These are phyloP conservation scores for Epichloe sp. DNA, from an alignment of 2,329 filamentous ascomycete genomes.

Conservation along the genomic window DNA sequence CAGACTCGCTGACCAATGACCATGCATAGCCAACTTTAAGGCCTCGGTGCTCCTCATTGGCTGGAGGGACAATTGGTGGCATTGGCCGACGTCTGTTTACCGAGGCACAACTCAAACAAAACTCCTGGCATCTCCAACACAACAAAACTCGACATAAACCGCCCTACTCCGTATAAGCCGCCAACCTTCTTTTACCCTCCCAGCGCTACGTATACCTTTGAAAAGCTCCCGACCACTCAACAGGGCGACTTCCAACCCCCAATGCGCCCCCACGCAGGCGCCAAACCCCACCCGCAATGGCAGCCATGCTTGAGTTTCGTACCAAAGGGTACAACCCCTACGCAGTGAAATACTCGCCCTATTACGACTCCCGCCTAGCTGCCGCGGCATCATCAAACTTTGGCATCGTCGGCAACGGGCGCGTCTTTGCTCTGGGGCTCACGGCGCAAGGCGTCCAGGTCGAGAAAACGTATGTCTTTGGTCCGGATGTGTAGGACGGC, in stretches of 20 bases:
- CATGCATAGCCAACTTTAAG: not conserved
- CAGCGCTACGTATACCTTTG: not conserved
- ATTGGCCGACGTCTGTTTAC: not conserved
- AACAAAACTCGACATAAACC: not conserved
- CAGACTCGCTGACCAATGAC: not conserved
- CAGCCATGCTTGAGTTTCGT: slow-evolving; percentile 81
- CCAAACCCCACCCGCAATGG: slow-evolving; percentile 18
- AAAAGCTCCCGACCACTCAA: not conserved
- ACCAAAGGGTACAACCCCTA: slow-evolving; percentile 93
- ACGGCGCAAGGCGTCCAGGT: slow-evolving; percentile 73
- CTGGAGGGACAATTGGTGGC: too few relatives aligned
- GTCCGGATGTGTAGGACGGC: too few relatives aligned
- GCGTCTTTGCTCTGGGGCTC: slow-evolving; percentile 71
- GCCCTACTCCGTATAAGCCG: too few relatives aligned
- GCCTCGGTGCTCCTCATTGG: not conserved
- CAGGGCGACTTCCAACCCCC: not conserved
- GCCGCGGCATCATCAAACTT: slow-evolving; percentile 90
- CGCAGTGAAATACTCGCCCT: slow-evolving; percentile 95
- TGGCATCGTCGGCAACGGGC: slow-evolving; percentile 90
- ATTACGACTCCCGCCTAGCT: slow-evolving; percentile 88
- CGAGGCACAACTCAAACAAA: slow-evolving; percentile 13
- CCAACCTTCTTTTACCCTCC: not conserved
- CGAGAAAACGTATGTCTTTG: slow-evolving; percentile 55
- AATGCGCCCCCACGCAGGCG: slow-evolving; percentile 10
- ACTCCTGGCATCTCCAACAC: slow-evolving; percentile 1